Evolutionary conservation across 2,329 filamentous ascomycete species (phyloP), one percentile per base, ranked within the genome.

Genomic region (Penicillium freii): DNA sequence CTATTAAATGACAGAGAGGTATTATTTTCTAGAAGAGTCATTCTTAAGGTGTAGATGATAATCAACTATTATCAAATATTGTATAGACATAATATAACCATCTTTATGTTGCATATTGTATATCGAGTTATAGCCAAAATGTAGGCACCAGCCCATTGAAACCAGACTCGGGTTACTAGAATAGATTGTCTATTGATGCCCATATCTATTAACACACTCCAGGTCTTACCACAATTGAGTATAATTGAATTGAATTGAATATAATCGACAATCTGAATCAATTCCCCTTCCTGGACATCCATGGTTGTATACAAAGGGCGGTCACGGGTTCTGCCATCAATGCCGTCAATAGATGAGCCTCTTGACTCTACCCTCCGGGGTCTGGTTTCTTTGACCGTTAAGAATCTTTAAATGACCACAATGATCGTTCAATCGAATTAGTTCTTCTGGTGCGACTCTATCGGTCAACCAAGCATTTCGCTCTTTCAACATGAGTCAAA

Each of bases 401-500:
- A 21, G 15, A 23, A 15, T 44, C 7, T 17, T 36, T 15, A 25
- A 34, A 15, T 23, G 15, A 39, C 51, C 51, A 40, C 10, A 17
- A 53, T 53, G 49, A 53, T 53, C 27, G 10, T 52, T 34, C 33
- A 45, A 23, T 52, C 27, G 31, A 44, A 40, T 23, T 52, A 17
- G 42, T 33, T 19, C 10, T 31, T 17, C 38, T 56, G 53, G 44
- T 21, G 29, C 4, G 29, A 46, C 31, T 23, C 17, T 50, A 23
- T 21, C 13, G 34, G 17, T n/a, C 7, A 29, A 27, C 15, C 29
- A 36, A 47, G 43, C 21, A 39, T 34, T 36, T 43, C 6, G 31
- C 5, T 25, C 33, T 29, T 27, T 44, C 57, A 44, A 38, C 38
- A 51, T 49, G 23, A 51, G 54, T 25, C 65, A 63, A 19, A 90